Conservation (phyloP, 2,329 filamentous ascomycete species). For the Pseudogymnoascus sp. region DNA sequence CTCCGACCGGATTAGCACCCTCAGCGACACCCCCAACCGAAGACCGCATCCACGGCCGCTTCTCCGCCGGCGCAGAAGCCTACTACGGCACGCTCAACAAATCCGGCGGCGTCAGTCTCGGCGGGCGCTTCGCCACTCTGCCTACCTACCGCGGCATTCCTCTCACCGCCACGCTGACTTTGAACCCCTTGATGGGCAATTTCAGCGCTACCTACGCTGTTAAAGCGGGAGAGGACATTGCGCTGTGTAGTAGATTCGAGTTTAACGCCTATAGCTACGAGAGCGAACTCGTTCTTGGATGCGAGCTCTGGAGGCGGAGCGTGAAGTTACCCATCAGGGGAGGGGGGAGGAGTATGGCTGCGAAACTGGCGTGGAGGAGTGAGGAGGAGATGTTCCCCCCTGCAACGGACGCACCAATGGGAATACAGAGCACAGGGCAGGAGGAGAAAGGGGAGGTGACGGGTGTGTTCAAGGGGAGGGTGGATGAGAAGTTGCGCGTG, state of each 20-base stretch:
- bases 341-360: conserved; percentile 40
- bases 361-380: conserved; percentile 44
- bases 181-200: conserved; percentile 92
- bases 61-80: conserved; percentile 84
- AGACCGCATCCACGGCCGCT: conserved; percentile 66
- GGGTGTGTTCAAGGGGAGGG: conserved; percentile 79
- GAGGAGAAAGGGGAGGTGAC: conserved; percentile 51
- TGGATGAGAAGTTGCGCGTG: conserved; percentile 82
- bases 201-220: conserved; percentile 88
- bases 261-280: conserved; percentile 99
- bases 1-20: conserved; percentile 8
- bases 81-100: conserved; percentile 97
- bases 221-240: conserved; percentile 71
- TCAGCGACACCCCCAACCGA: conserved; percentile 28
- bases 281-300: conserved; percentile 82
- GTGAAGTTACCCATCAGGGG: conserved; percentile 18
- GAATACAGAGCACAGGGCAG: not conserved
- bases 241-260: conserved; percentile 82
- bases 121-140: conserved; percentile 80
- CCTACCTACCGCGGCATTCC: conserved; percentile 75
- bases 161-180: conserved; percentile 82
- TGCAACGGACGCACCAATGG: not conserved
- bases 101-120: conserved; percentile 81
- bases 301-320: conserved; percentile 77
- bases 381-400: conserved; percentile 28